Conservation (phyloP, 225 moss, liverwort and hornwort genomes). For the Thuidium tamariscinum region DNA sequence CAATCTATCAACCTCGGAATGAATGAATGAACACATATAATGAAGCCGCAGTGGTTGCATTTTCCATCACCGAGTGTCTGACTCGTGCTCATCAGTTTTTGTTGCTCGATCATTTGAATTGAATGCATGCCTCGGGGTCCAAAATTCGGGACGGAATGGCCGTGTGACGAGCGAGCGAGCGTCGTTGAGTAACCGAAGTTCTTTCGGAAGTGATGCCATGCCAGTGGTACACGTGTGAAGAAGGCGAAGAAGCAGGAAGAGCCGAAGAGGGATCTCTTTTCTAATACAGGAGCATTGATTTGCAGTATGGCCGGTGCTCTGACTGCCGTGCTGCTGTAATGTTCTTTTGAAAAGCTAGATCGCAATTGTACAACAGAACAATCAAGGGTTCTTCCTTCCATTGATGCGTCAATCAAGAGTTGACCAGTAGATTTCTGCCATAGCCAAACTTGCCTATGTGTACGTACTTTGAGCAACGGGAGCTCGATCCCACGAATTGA, state of each 20-base stretch:
- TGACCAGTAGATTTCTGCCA: background rate
- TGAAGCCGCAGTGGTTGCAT: no score
- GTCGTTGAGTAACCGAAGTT: background rate
- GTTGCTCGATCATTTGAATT: background rate
- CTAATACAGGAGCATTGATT: no score
- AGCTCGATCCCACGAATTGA: background rate
- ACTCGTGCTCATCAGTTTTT: background rate
- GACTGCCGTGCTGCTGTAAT: background rate
- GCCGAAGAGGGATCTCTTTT: background rate
- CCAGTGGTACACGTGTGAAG: background rate
- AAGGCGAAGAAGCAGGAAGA: background rate
- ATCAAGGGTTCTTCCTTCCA: background rate
- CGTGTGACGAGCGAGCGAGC: no score
- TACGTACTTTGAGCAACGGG: background rate
- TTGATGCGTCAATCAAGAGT: background rate
- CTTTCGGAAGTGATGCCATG: background rate
- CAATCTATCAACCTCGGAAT: background rate
- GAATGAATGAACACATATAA: background rate
- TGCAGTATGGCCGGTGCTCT: background rate
- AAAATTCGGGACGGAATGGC: background rate
- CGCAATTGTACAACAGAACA: background rate
- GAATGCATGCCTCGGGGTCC: background rate
- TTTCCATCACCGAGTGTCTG: background rate
- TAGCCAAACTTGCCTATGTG: background rate
- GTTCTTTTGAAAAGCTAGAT: background rate